Evolutionary conservation across 225 moss, liverwort and hornwort genomes (phyloP), one percentile per base, ranked within the genome.

Genomic region (Antitrichia curtipendula): DNA sequence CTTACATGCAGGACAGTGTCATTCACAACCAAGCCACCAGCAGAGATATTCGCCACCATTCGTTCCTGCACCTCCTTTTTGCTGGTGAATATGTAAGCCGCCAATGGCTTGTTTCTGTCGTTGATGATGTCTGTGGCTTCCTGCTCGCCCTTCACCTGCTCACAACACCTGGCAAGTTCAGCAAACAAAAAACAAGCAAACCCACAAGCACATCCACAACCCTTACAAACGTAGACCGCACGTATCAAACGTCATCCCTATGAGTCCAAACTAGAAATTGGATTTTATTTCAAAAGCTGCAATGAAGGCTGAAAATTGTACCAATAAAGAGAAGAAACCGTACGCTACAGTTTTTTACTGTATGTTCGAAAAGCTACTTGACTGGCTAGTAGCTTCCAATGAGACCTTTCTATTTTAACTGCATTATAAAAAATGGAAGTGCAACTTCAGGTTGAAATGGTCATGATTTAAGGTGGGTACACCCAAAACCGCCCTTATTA

Each of bases 1-100:
- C 88, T 83, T 89, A 97, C 97, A 90, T 97, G 95, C 40, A 96
- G n/a, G 25, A 93, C 47, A 23, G 95, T 92, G 87, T 97, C 97
- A 52, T 97, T 97, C 83, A 97, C 84, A 64, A 95, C 92, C 88
- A 97, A 93, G 85, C 95, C 96, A 86, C 97, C 97, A 29, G 92
- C 90, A 77, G 97, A 95, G 36, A 96, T 90, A 64, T 91, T 89
- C 9, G 88, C 85, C 75, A 97, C 87, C 87, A 96, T 90, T 52
- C 88, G 91, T 81, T 96, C 85, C 91, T 93, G 88, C 78, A 90
- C 95, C 47, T 90, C 91, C 81, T 94, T 94, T 54, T 83, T 91
- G 49, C 88, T 88, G 54, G 96, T 91, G 87, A 97, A 97, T 21
- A 95, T 60, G 22, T 97, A 97, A 3, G 96, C 94, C 4, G 97